Evolutionary conservation across 2,329 filamentous ascomycete genomes (phyloP), one percentile per base, ranked within the genome.

Genomic region (Gremmenia infestans): DNA sequence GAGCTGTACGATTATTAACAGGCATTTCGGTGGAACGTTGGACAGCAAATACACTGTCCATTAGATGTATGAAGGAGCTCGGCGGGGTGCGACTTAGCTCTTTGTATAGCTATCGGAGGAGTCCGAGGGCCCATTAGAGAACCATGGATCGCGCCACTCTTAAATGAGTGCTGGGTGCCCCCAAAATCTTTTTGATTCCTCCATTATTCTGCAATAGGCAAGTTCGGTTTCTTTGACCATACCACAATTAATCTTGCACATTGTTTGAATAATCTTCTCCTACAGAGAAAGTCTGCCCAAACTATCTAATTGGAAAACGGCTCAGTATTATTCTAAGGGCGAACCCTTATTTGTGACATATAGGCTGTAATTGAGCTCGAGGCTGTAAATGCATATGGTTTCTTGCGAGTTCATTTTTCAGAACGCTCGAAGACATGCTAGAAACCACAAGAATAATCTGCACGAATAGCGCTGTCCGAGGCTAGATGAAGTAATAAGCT

Each of bases 1-100:
- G 69, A 78, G 22, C 9, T 15, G 3, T 50, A 19, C 5, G 14
- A 22, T 6, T 12, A 11, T 11, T 2, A 19, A 19, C n/a, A 25
- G 22, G 19, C 5, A 17, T n/a, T 19, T 23, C 11, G 9, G 6
- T 45, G 42, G 42, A 17, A 23, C 12, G 6, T 5, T 17, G n/a
- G 42, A 7, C 15, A n/a, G 39, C 6, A 23, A 19, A 25, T 25
- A 45, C 12, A 23, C 11, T 6, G 6, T 23, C 12, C 19, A 45
- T 19, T 15, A 23, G 12, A 23, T 19, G 12, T 17, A 32, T 22
- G n/a, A 25, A 32, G 23, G 22, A 15, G 17, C 5, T 7, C 6
- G 5, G 5, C 45, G 11, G 45, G 14, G 17, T 48, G 22, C 11
- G 22, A 25, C 12, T 5, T 6, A 6, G 42, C 42, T 48, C 15